phyloP scores from a whole-genome alignment of 2,329 filamentous ascomycete genomes.

The Claviceps pazoutovae region DNA sequence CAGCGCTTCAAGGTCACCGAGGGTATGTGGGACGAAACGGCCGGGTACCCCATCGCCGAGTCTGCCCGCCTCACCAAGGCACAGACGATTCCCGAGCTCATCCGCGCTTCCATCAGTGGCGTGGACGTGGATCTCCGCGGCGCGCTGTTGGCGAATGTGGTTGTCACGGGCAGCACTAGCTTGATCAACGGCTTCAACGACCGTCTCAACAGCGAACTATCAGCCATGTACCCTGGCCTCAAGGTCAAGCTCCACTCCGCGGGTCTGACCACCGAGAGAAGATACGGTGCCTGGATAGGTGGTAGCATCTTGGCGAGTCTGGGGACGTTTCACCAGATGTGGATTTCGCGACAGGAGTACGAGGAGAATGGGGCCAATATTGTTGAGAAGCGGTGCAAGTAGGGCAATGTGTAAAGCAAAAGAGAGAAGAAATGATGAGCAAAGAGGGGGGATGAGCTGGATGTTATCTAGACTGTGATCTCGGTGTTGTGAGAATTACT shows the following conservation, averaged over 20 bases:
- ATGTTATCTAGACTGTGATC: background rate
- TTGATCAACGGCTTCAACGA: constrained; percentile 88
- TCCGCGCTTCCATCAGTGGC: constrained; percentile 60
- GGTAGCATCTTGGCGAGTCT: constrained; percentile 90
- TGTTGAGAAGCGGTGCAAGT: constrained; percentile 95
- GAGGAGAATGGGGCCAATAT: constrained; percentile 85
- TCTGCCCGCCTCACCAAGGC: constrained; percentile 43
- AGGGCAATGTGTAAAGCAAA: constrained; percentile 9
- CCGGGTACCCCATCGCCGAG: constrained; percentile 42
- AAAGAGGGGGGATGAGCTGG: background rate
- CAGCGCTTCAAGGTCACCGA: constrained; percentile 80
- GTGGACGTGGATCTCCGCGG: constrained; percentile 84
- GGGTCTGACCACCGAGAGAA: constrained; percentile 72
- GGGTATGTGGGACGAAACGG: constrained; percentile 78
- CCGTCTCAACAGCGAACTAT: constrained; percentile 73
- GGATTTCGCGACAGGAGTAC: constrained; percentile 95
- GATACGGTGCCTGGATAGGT: constrained; percentile 91
- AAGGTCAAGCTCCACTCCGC: constrained; percentile 81
- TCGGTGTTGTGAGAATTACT: constrained; percentile 1
- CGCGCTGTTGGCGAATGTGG: constrained; percentile 73
- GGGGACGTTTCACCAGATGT: constrained; percentile 98
- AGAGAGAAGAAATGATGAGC: background rate
- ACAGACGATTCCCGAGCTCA: constrained; percentile 72
- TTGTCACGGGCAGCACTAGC: constrained; percentile 79
- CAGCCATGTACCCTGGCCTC: constrained; percentile 66